phyloP scores from a whole-genome alignment of 129 eudicot genomes.

The Scalesia atractyloides region DNA sequence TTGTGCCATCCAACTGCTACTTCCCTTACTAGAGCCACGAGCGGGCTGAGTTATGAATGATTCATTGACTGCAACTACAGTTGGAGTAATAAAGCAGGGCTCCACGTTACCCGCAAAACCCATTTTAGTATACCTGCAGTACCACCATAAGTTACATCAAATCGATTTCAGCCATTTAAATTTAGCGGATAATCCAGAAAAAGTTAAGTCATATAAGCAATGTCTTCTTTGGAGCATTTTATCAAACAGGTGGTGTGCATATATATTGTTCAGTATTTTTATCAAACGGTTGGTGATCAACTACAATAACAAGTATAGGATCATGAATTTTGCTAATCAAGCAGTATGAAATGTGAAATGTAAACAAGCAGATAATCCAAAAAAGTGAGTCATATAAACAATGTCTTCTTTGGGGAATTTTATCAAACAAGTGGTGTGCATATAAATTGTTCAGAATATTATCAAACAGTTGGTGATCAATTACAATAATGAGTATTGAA shows the following conservation, averaged over 20 bases:
- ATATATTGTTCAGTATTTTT: too few species aligned
- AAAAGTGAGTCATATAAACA: too few species aligned
- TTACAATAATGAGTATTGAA: background rate
- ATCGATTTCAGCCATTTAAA: background rate
- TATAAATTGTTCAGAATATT: background rate
- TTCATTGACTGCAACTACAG: constrained; percentile 86
- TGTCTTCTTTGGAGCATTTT: too few species aligned
- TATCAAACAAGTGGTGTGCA: constrained; percentile 34
- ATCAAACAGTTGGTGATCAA: constrained; percentile 15
- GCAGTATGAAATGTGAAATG: too few species aligned
- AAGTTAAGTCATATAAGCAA: too few species aligned
- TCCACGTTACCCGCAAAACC: constrained; percentile 98
- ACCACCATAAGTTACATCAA: background rate
- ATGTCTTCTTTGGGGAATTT: constrained; percentile 19
- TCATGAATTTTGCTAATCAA: too few species aligned
- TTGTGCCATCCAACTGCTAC: constrained; percentile 76
- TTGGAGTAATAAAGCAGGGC: constrained; percentile 80
- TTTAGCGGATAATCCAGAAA: too few species aligned
- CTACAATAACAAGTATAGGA: too few species aligned
- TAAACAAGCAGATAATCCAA: too few species aligned
- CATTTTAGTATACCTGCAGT: constrained; percentile 88
- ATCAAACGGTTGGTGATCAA: too few species aligned
- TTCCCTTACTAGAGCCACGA: constrained; percentile 56
- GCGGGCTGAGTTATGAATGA: constrained; percentile 71
- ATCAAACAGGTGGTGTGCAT: too few species aligned